Evolutionary conservation across 768 basidiomycete genomes (phyloP), one percentile per base, ranked within the genome.

Genomic region (Scleroderma citrinum): DNA sequence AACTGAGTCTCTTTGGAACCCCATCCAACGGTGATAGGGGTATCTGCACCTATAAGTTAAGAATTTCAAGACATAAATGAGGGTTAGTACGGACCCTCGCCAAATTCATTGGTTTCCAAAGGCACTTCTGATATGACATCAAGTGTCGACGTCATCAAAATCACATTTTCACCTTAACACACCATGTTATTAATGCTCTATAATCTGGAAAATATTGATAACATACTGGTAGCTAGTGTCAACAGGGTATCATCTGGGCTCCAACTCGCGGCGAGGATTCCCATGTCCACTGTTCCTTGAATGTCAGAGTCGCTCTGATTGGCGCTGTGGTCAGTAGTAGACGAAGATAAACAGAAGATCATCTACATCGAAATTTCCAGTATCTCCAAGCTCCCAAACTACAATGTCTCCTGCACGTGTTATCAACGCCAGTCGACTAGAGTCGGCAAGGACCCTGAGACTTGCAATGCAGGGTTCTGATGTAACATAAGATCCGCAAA

Each of bases 1-100:
- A 99, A 99, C 60, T 99, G 96, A 0, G 96, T 98, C 63, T 88
- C 78, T 61, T 94, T 95, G 2, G 89, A 88, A 35, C 96, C 96
- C 96, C 96, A 99, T 14, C 96, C 96, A 51, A 97, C 92, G 58
- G 94, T 91, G 59, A 97, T 92, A 2, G 89, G 90, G 21, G 84
- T 80, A 63, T 92, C 92, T 92, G 57, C 5, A 50, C 54, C n/a
- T n/a, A 26, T 34, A 40, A 57, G 26, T 51, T 44, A 39, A 58
- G 34, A 64, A 41, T 36, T 17, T 20, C 38, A 39, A 43, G 2
- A 26, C 19, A 16, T 17, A 16, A 45, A 12, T 5, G 13, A 29
- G 29, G 43, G 30, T 51, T 40, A 39, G 23, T 46, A 17, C 40
- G 3, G 0, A 41, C 90, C 91, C 77, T 94, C 85, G 34, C 95